Conservation (phyloP, 768 basidiomycete species). For the Termitomyces bulborhizus region DNA sequence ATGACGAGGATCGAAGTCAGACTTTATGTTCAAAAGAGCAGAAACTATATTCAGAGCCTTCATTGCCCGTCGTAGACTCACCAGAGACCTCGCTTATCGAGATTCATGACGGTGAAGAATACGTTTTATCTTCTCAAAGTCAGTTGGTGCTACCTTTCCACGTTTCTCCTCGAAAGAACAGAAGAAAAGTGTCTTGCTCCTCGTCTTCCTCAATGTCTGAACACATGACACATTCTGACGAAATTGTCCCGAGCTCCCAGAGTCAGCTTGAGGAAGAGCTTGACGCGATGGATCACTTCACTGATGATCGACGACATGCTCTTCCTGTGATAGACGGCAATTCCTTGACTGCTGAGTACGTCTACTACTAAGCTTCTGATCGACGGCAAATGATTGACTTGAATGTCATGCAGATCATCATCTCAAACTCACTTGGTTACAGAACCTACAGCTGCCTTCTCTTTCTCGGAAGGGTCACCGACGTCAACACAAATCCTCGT, state of each 20-base stretch:
- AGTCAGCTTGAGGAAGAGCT: slow-evolving; percentile 35
- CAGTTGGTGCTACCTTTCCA: slow-evolving; percentile 20
- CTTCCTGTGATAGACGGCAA: background rate
- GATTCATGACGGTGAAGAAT: slow-evolving; percentile 13
- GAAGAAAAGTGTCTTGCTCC: background rate
- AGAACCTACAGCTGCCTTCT: background rate
- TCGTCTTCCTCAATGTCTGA: slow-evolving; percentile 4
- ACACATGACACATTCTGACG: slow-evolving; percentile 9
- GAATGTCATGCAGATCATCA: background rate
- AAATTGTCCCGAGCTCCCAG: slow-evolving; percentile 40
- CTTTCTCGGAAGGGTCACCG: background rate
- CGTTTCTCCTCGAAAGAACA: slow-evolving; percentile 16
- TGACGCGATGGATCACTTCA: slow-evolving; percentile 10
- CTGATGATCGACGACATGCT: background rate
- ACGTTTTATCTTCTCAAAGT: slow-evolving; percentile 30
- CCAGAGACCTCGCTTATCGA: background rate
- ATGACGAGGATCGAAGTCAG: background rate
- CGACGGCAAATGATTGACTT: background rate
- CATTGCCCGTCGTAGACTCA: background rate
- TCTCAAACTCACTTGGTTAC: background rate
- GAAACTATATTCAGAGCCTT: background rate
- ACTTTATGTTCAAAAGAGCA: background rate
- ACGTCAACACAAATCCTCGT: slow-evolving; percentile 5
- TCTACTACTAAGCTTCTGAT: background rate
- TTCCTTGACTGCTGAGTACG: background rate